Evolutionary conservation across 805 yeast genomes (phyloP).

Genomic region (Candida mattraensis): DNA sequence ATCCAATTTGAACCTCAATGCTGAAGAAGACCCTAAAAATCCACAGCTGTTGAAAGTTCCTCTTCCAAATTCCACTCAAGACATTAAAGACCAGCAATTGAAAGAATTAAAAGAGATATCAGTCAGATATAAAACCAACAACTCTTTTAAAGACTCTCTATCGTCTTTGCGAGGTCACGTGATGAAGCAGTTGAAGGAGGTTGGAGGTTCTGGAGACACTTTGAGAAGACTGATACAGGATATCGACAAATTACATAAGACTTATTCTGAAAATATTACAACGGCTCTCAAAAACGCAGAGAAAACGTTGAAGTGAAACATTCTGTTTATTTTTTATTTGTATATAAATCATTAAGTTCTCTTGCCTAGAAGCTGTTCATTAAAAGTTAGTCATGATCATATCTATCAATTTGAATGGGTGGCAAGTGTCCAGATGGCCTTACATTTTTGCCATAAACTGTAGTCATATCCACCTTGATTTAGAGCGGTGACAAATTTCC

Average conservation of each 20-base stretch:
- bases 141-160: slow-evolving; percentile 47
- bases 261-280: slow-evolving; percentile 55
- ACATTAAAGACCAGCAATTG: slow-evolving; percentile 52
- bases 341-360: background rate
- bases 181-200: slow-evolving; percentile 50
- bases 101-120: slow-evolving; percentile 64
- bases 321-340: no score
- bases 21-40: slow-evolving; percentile 72
- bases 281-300: slow-evolving; percentile 58
- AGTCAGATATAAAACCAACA: slow-evolving; percentile 60
- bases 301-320: slow-evolving; percentile 30
- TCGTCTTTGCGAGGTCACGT: slow-evolving; percentile 58
- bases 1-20: slow-evolving; percentile 71
- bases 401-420: slow-evolving; percentile 33
- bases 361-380: background rate
- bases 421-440: slow-evolving; percentile 55
- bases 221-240: slow-evolving; percentile 56
- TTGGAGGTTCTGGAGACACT: slow-evolving; percentile 50
- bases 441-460: slow-evolving; percentile 67
- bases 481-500: slow-evolving; percentile 82
- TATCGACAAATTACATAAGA: slow-evolving; percentile 70
- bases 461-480: slow-evolving; percentile 82
- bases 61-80: slow-evolving; percentile 73
- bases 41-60: slow-evolving; percentile 72
- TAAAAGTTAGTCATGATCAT: slow-evolving; percentile 2